Base-by-base conservation (phyloP, 2,329 filamentous ascomycete genomes). In the Dactylellina leptospora region DNA sequence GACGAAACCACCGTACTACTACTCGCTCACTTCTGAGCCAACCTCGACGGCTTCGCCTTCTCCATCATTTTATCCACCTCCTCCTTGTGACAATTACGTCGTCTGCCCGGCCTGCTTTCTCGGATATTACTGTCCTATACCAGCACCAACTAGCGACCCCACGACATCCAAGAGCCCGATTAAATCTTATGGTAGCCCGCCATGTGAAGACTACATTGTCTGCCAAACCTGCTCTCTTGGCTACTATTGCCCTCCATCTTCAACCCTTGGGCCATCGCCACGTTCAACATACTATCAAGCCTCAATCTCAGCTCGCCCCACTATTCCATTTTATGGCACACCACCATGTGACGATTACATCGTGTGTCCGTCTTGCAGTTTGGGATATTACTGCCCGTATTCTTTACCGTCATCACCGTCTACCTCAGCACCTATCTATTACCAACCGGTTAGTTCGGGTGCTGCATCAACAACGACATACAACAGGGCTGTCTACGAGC, bases 401-500 rank as follows among this genome's bases (percentile, higher is more conserved):
- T 10, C 42, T 16, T 27, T 3, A 38, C 27, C 44, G 1, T 20
- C 44, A 11, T 16, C 42, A 6, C 5, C 16, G 6, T n/a, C n/a
- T n/a, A n/a, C 8, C 18, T 16, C 36, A 11, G 18, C 36, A 6
- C 10, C 36, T 11, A 40, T 40, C 36, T 40, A 40, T 36, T 36
- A 36, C 6, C 22, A 38, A 23, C 25, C 1, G 10, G 5, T 36
- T n/a, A 38, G 36, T n/a, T 28, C 33, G 13, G 22, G 42, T 2
- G 30, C 22, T 4, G 23, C 8, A 9, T 18, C 22, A 18, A 22
- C 4, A 8, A 20, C 53, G 18, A 56, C 56, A 22, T 71, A 71
- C 28, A 53, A 71, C 22, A 58, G 50, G 66, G 58, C 58, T 38
- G 58, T 51, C 1, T 71, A 71, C 25, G 56, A 62, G 18, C 66